Evolutionary conservation across 805 yeast species (phyloP).

Genomic region (Candida boleticola): DNA sequence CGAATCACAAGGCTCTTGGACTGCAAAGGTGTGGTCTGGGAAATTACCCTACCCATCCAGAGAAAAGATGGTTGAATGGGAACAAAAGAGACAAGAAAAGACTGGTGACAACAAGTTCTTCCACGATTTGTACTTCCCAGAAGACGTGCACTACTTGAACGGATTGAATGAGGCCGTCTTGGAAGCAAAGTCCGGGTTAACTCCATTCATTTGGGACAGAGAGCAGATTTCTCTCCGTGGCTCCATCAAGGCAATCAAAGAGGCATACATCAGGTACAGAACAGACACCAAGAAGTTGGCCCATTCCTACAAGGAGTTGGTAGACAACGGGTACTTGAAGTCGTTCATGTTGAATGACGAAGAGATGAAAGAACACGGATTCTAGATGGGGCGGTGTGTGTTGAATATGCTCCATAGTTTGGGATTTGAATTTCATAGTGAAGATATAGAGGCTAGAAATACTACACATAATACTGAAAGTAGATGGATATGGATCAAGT

Average conservation of each 20-base stretch:
- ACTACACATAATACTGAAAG: no score
- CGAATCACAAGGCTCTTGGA: slow-evolving; percentile 47
- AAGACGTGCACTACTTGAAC: slow-evolving; percentile 59
- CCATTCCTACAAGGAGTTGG: slow-evolving; percentile 34
- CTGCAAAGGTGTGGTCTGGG: slow-evolving; percentile 42
- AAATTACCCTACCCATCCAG: slow-evolving; percentile 38
- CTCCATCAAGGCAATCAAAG: slow-evolving; percentile 43
- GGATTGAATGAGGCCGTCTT: slow-evolving; percentile 19
- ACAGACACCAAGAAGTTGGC: slow-evolving; percentile 40
- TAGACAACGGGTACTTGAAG: slow-evolving; percentile 31
- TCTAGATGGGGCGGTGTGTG: slow-evolving; percentile 5
- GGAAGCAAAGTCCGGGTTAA: slow-evolving; percentile 30
- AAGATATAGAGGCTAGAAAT: no score
- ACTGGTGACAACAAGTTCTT: slow-evolving; percentile 22
- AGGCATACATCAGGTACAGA: slow-evolving; percentile 39
- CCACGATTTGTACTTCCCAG: slow-evolving; percentile 49
- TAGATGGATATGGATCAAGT: no score
- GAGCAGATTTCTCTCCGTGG: slow-evolving; percentile 43
- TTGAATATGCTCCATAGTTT: no score
- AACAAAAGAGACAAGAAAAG: slow-evolving; percentile 22
- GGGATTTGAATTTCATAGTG: not conserved
- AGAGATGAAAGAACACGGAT: slow-evolving; percentile 15
- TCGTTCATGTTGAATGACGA: slow-evolving; percentile 15
- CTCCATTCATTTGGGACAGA: slow-evolving; percentile 53
- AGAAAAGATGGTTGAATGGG: slow-evolving; percentile 32